Conservation (phyloP, 2,329 filamentous ascomycete species). For the Neonectria ditissima region DNA sequence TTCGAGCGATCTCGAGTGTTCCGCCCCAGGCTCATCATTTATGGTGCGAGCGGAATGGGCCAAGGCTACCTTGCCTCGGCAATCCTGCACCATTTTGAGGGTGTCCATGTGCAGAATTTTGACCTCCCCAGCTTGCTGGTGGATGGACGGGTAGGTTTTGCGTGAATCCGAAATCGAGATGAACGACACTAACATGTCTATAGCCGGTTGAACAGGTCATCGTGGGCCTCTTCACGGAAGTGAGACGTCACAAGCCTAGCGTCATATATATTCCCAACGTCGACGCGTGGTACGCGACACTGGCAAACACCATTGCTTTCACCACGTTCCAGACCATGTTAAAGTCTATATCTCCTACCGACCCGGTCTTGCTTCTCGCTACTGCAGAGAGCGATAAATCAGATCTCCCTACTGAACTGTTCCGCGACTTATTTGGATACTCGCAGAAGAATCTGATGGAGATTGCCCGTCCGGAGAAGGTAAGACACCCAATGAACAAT, state of each 20-base stretch:
- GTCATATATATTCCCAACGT: conserved; percentile 95
- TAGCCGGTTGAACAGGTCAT: conserved; percentile 86
- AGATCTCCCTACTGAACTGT: conserved; percentile 71
- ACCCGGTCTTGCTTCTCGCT: conserved; percentile 89
- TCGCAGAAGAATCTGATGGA: conserved; percentile 82
- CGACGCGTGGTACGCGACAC: conserved; percentile 82
- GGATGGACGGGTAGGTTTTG: conserved; percentile 76
- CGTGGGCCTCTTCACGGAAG: conserved; percentile 90
- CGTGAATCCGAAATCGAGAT: background rate
- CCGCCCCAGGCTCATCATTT: conserved; percentile 85
- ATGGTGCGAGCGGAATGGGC: conserved; percentile 89
- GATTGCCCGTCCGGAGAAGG: conserved; percentile 74
- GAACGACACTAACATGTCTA: conserved; percentile 37
- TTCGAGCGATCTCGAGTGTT: conserved; percentile 92
- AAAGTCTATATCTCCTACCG: conserved; percentile 85
- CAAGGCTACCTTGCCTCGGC: conserved; percentile 90
- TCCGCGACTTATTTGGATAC: conserved; percentile 86
- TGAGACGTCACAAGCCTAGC: conserved; percentile 93
- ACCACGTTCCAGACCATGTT: conserved; percentile 87
- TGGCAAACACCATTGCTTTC: conserved; percentile 74
- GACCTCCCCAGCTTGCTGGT: conserved; percentile 89
- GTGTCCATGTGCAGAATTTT: conserved; percentile 93
- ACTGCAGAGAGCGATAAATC: conserved; percentile 78
- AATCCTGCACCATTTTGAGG: conserved; percentile 90
- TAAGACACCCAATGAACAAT: conserved; percentile 52